Base-by-base conservation (phyloP, 768 basidiomycete species). In the Suillus alpinus region DNA sequence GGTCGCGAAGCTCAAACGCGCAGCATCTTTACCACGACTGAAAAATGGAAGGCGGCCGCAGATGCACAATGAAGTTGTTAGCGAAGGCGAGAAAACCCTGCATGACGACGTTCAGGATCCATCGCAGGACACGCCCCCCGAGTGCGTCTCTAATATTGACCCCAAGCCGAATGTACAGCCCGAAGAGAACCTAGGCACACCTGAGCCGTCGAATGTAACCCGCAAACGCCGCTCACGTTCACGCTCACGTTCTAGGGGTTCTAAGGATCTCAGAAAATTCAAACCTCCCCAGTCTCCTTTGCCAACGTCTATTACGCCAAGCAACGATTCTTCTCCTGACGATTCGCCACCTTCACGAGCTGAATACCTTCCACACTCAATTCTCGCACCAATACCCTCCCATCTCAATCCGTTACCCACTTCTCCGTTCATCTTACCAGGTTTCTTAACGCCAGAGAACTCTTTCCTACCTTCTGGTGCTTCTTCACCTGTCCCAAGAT, bases 11-110 rank as follows among this genome's bases (percentile, higher is more conserved):
- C 85, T 97, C 65, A 94, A 91, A 76, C 87, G 95, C 67, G 94
- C 95, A 46, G 92, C 94, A 58, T 95, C 94, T 16, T 75, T 96
- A 32, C 95, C 94, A 40, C 83, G 94, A 63, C 92, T 92, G 87
- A 94, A 94, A 73, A 91, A 94, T 73, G 94, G 94, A 8, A 78
- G 94, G 59, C 81, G 94, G 46, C 94, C 93, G 0, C 91, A 88
- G 52, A 92, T 92, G 91, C 91, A 91, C 68, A 79, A 84, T 65
- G 91, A 91, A 66, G 88, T 86, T 20, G 85, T 92, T 56, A 92
- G 91, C 68, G 91, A 93, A 72, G 89, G 91, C 10, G 91, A 93
- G 74, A 87, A 82, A 71, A 76, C 73, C 51, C 75, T 73, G 55
- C 70, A 70, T 46, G 78, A 78, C 58, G 83, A 77, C 66, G 73